Base-by-base conservation (phyloP, 1,284 basidiomycete genomes). In the Melampsora americana region DNA sequence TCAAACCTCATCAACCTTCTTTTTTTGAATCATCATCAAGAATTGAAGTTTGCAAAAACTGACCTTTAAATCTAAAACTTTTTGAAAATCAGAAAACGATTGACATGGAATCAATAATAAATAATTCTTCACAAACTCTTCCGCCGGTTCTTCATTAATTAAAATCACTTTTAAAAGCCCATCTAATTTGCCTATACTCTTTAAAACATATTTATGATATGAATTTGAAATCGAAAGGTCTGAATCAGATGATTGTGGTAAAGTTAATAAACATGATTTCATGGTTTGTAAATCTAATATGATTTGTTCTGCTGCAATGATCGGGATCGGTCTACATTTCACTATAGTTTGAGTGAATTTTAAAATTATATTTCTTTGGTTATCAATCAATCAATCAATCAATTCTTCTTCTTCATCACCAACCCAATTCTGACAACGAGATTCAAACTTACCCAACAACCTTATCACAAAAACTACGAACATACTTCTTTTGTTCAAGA, bases 61-160 rank as follows among this genome's bases (percentile, higher is more conserved):
- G 50, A 92, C 92, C 60, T 76, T 76, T 3, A 76, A 53, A 44
- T 76, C 73, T 5, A 76, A 42, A 30, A 76, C 59, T 87, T 99
- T 99, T 86, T 99, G 96, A 85, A 97, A 97, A 83, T 97, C 96
- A 32, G 90, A 90, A 83, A 94, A 94, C 0, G 92, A 93, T 18
- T 90, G 89, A 83, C 96, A 94, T 28, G 92, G 92, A 78, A 97
- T 91, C 71, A 95, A 86, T 30, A 96, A 86, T 14, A 92, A 93
- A 81, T 97, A 96, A 81, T 95, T 95, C 75, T 94, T 86, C 76
- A 97, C 92, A 81, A 97, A 97, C 3, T 91, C 92, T 83, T 94
- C 91, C 0, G 90, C 85, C n/a, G 93, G 92, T 80, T 94, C 91
- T 89, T 93, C 90, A 0, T 93, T 93, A 0, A 92, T 93, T 28